A percentile compares a stretch with the other conserved stretches of the same genome.
These are phyloP conservation scores for Leptodontidium sp. DNA, from an alignment of 2,329 filamentous ascomycete species.

Conservation along the genomic window DNA sequence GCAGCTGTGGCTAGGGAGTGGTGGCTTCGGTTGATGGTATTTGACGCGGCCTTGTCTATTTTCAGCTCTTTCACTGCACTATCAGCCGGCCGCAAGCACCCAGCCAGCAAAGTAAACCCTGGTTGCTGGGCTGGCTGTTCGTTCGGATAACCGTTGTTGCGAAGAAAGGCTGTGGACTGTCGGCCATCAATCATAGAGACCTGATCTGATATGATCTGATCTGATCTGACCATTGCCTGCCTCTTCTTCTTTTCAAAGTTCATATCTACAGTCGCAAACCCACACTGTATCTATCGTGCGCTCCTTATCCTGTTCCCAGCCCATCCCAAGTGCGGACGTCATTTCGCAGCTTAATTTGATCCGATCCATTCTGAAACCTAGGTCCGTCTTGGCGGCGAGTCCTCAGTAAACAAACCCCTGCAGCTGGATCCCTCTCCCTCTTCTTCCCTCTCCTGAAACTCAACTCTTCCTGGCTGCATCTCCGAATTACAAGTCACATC, in stretches of 20 bases:
- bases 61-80: not conserved
- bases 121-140: not conserved
- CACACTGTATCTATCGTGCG: not conserved
- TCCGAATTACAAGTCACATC: constrained; percentile 16
- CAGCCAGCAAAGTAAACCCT: not conserved
- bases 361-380: constrained; percentile 17
- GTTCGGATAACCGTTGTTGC: not conserved
- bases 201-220: not conserved
- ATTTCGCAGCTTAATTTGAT: constrained; percentile 9
- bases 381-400: constrained; percentile 9
- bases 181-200: not conserved
- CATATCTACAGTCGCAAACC: not conserved
- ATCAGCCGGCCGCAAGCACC: constrained; percentile 1
- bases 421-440: not conserved
- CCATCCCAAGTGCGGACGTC: constrained; percentile 8
- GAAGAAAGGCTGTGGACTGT: not conserved
- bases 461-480: constrained; percentile 7
- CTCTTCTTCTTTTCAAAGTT: not conserved
- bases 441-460: constrained; percentile 18
- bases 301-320: not conserved
- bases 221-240: not conserved
- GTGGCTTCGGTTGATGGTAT: constrained; percentile 5
- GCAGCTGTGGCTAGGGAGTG: constrained; percentile 17
- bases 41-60: constrained; percentile 17
- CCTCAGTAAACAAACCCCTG: constrained; percentile 21